A percentile compares a stretch with the other conserved stretches of the same genome.
Evolutionary conservation across 192 early-diverging fungal genomes (phyloP).

Genomic region (Coemansia sp.): DNA sequence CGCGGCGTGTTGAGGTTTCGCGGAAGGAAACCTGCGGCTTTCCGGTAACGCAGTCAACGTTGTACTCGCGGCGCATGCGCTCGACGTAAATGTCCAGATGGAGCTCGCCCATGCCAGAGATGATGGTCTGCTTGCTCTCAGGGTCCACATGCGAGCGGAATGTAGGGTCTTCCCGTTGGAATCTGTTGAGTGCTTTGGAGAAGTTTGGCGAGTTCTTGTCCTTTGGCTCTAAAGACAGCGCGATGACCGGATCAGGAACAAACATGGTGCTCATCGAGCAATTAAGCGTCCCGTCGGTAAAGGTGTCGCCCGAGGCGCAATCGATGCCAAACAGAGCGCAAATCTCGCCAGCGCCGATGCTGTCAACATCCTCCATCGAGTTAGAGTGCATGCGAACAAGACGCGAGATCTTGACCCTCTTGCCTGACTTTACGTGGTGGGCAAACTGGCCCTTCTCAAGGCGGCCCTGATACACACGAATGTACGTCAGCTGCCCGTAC

Average conservation of each 20-base stretch:
- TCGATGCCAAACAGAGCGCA: conserved; percentile 98
- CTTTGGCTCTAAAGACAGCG: conserved; percentile 88
- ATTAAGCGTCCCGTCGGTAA: conserved; percentile 80
- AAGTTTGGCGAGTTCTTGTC: conserved; percentile 78
- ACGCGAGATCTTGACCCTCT: conserved; percentile 92
- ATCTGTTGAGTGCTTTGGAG: conserved; percentile 69
- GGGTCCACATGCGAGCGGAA: conserved; percentile 78
- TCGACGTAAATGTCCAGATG: conserved; percentile 95
- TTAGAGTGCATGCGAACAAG: conserved; percentile 98
- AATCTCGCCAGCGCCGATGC: conserved; percentile 92
- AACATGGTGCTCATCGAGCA: conserved; percentile 97
- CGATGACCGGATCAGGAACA: conserved; percentile 96
- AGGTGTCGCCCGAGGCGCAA: conserved; percentile 95
- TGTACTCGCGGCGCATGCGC: conserved; percentile 97
- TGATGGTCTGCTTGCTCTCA: conserved; percentile 85
- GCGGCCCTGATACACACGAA: conserved; percentile 94
- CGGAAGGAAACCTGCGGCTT: conserved; percentile 98
- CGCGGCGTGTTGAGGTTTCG: conserved; percentile 76
- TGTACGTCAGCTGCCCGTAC: conserved; percentile 95
- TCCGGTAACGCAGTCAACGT: conserved; percentile 90
- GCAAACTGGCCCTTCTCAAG: conserved; percentile 85
- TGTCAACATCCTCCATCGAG: conserved; percentile 96
- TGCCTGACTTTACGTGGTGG: conserved; percentile 84
- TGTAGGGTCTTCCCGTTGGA: conserved; percentile 83
- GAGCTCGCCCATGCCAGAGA: conserved; percentile 86